A percentile compares a stretch with the other conserved stretches of the same genome.
These are phyloP conservation scores for Alternaria conjuncta DNA, from an alignment of 2,329 filamentous ascomycete species.

Conservation along the genomic window DNA sequence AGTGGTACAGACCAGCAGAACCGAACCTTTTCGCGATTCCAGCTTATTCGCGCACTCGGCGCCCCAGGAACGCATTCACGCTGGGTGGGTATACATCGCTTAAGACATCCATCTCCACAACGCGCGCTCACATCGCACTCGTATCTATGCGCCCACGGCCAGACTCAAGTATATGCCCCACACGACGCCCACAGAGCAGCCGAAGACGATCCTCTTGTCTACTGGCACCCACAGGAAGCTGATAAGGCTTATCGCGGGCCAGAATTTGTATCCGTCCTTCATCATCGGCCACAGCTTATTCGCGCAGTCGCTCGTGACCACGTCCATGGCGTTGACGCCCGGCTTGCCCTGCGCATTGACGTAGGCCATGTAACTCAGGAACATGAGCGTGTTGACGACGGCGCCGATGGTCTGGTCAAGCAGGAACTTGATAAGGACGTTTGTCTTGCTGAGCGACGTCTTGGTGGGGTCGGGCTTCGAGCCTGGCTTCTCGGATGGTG, in stretches of 20 bases:
- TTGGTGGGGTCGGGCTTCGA: slow-evolving; percentile 36
- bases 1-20: neutral
- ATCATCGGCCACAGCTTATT: slow-evolving; percentile 64
- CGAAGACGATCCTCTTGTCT: slow-evolving; percentile 72
- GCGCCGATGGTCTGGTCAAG: slow-evolving; percentile 75
- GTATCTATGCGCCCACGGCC: slow-evolving; percentile 47
- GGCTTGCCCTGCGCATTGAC: slow-evolving; percentile 38
- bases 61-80: no score
- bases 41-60: neutral
- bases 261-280: slow-evolving; percentile 72
- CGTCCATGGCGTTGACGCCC: slow-evolving; percentile 42
- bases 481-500: slow-evolving; percentile 36
- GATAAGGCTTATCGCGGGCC: slow-evolving; percentile 72
- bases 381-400: slow-evolving; percentile 68
- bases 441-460: slow-evolving; percentile 60
- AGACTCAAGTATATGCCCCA: slow-evolving; percentile 81
- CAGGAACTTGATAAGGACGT: slow-evolving; percentile 70
- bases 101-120: neutral
- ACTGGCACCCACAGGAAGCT: slow-evolving; percentile 77
- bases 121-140: neutral
- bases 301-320: slow-evolving; percentile 38
- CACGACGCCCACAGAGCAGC: slow-evolving; percentile 72
- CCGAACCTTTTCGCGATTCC: neutral
- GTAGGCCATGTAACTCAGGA: slow-evolving; percentile 65
- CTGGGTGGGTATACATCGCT: neutral